Evolutionary conservation across 192 early-diverging fungal genomes (phyloP), one percentile per base, ranked within the genome.

Genomic region (Oehlia diaphana): DNA sequence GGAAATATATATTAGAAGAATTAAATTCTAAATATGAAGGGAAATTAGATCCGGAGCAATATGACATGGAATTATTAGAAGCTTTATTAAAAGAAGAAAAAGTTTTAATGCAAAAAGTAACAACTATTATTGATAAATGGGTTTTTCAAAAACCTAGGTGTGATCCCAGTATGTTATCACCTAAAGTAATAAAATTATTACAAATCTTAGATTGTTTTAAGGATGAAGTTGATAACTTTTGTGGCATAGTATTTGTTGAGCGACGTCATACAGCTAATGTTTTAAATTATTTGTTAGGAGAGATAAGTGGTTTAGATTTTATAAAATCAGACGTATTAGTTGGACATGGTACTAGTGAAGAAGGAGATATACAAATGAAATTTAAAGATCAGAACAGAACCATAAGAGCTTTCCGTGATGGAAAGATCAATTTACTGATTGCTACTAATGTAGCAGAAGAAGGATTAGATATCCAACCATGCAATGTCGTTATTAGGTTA

Each of bases 361-460:
- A 86, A 23, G 83, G 83, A 7, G 77, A 86, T 50, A 72, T 90
- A 21, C 80, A 86, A 69, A 90, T 90, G 90, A 77, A 79, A 10
- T 86, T 78, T 35, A 84, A 77, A 23, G 78, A 88, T 28, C 94
- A 95, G 82, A 86, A 87, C 44, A 83, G 80, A 23, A 89, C 90
- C 4, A 90, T 97, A 28, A 81, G 74, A 0, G 81, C 90, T 28
- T 98, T 98, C 81, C 84, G 90, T 26, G 78, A 80, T 7, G 91
- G 92, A 62, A 81, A 83, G 4, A 81, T 93, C 35, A 97, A 97
- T 78, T 78, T 97, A 35, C 79, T 99, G 2, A 90, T 97, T 72
- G 93, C 97, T 8, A 99, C 97, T 1, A 92, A 92, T 86, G 96
- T 98, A 13, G 97, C 95, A 13, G 97, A 97, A 81, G 97, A 98